Evolutionary conservation across 192 early-diverging fungal genomes (phyloP), one percentile per base, ranked within the genome.

Genomic region (Chytriomyces sp.): DNA sequence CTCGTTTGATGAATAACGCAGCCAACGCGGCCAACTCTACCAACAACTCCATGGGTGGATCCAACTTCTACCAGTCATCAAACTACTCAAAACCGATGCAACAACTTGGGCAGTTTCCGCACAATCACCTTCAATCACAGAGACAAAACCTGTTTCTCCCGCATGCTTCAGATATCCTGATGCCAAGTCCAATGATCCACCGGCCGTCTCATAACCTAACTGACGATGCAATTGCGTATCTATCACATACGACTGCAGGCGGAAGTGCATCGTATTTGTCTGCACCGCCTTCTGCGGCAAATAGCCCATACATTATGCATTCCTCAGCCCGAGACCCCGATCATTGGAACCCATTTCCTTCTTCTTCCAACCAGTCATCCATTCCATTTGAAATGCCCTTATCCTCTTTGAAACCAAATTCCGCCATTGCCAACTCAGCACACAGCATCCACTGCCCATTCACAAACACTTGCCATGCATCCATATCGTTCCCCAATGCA

Each of bases 401-500:
- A 57, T n/a, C 53, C 20, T 57, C 53, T 57, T 35, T 35, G 35
- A 35, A 35, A 35, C 0, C 35, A 35, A 35, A 35, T 35, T 35
- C 35, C 35, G 35, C 35, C 35, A 35, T 5, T 64, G n/a, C 62
- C 26, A 16, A 16, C 16, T 11, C 62, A 18, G 26, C 62, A 10
- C 16, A 18, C 62, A 24, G 26, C 16, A 18, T 28, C 67, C 67
- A 45, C 16, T 68, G 48, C 45, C 45, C 67, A 47, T 45, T 16
- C 67, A 68, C 67, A 28, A 35, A 18, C 45, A 48, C 18, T 0
- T 49, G 45, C 45, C 45, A 16, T 35, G 2, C 67, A 10, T 45
- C 45, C 26, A 68, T 7, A 2, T 9, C 9, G 13, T 73, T 73
- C n/a, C 35, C 59, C 8, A 73, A 11, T 62, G 71, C 71, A 45